Conservation (phyloP, 345 rosid species). For the Pistacia atlantica region DNA sequence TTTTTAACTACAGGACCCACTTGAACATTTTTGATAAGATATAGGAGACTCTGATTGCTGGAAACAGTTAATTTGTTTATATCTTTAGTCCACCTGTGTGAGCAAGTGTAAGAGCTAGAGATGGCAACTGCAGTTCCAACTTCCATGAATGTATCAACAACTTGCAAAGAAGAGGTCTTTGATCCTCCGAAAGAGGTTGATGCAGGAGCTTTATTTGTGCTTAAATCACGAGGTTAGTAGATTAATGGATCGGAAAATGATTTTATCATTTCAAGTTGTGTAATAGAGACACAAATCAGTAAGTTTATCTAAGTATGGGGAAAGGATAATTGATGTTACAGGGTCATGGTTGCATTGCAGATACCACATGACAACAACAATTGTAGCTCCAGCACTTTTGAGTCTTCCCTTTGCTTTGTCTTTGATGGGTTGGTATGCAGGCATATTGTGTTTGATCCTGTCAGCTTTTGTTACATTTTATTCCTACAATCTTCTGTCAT, state of each 20-base stretch:
- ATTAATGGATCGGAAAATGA: not conserved
- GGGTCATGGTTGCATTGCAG: slow-evolving; percentile 47
- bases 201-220: slow-evolving; percentile 42
- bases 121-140: slow-evolving; percentile 28
- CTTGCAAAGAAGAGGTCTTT: slow-evolving; percentile 11
- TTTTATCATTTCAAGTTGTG: too few relatives aligned
- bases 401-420: slow-evolving; percentile 40
- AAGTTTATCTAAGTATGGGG: not conserved
- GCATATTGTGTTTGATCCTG: slow-evolving; percentile 21
- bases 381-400: slow-evolving; percentile 35
- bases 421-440: slow-evolving; percentile 35
- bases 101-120: not conserved
- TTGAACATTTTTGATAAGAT: too few relatives aligned
- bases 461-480: slow-evolving; percentile 42
- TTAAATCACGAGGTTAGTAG: slow-evolving; percentile 31
- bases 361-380: slow-evolving; percentile 45
- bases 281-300: too few relatives aligned
- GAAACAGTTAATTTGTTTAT: too few relatives aligned
- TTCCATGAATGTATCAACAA: slow-evolving; percentile 8
- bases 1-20: too few relatives aligned
- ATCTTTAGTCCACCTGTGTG: too few relatives aligned
- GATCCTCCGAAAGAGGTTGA: slow-evolving; percentile 30
- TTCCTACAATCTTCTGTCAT: slow-evolving; percentile 35
- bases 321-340: not conserved
- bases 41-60: too few relatives aligned